Conservation (phyloP, 116 monocot species). For the Dioscorea cayenensis region DNA sequence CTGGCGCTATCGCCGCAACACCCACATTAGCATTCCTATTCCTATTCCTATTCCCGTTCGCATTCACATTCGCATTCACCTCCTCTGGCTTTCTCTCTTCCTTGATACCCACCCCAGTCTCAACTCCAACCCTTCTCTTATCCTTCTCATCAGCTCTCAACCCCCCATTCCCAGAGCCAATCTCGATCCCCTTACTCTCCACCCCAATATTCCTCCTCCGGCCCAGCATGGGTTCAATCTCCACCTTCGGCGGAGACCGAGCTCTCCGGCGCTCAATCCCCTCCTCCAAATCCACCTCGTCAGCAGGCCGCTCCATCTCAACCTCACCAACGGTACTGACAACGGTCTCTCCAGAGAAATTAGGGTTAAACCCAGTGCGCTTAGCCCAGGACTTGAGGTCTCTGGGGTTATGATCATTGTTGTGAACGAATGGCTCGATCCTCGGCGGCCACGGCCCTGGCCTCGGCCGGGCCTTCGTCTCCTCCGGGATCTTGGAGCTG, state of each 20-base stretch:
- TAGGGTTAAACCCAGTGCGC: conserved; percentile 79
- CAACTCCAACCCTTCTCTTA: conserved; percentile 23
- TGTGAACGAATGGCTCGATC: conserved; percentile 81
- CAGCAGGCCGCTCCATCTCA: neutral
- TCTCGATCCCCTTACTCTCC: conserved; percentile 13
- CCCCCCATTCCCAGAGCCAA: conserved; percentile 5
- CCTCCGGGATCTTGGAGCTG: neutral
- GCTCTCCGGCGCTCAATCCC: conserved; percentile 3
- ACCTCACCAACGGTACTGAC: conserved; percentile 19
- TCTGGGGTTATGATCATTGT: conserved; percentile 57
- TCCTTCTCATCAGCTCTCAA: conserved; percentile 12
- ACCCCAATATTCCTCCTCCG: conserved; percentile 14
- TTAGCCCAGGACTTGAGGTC: conserved; percentile 94
- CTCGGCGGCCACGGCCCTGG: conserved; percentile 69
- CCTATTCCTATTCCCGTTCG: conserved; percentile 9
- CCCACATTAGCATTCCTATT: conserved; percentile 14
- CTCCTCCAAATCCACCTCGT: conserved; percentile 21
- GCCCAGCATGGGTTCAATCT: conserved; percentile 44
- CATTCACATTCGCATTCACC: conserved; percentile 1
- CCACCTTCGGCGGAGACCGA: conserved; percentile 10
- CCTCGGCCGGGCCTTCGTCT: neutral
- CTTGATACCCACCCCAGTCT: conserved; percentile 11
- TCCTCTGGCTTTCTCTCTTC: neutral
- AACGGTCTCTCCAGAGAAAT: conserved; percentile 72
- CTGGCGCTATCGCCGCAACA: conserved; percentile 5